These are phyloP conservation scores for Globisporangium spinosum DNA, from an alignment of 352 stramenopile genomes.

Conservation along the genomic window DNA sequence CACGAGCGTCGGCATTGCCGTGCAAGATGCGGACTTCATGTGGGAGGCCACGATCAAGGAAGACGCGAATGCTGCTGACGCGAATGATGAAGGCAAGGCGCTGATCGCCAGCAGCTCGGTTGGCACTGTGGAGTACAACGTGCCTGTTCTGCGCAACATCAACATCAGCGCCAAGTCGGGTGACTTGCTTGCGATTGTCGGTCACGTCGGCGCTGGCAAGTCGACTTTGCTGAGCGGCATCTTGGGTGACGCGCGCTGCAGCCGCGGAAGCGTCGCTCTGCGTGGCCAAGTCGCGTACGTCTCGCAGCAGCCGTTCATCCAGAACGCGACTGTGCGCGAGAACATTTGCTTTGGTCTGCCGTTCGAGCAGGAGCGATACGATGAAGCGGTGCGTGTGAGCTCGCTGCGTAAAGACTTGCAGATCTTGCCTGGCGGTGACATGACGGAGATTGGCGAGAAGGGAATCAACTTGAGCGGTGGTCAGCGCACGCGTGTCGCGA, in stretches of 20 bases:
- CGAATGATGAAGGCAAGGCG: slow-evolving; percentile 26
- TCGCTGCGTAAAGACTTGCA: slow-evolving; percentile 84
- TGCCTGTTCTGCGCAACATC: slow-evolving; percentile 44
- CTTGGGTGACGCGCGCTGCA: slow-evolving; percentile 36
- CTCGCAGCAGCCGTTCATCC: slow-evolving; percentile 56
- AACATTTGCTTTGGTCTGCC: slow-evolving; percentile 47
- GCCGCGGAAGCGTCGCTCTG: slow-evolving; percentile 22
- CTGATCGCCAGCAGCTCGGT: slow-evolving; percentile 13
- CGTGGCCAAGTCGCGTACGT: slow-evolving; percentile 50
- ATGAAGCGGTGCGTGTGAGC: slow-evolving; percentile 55
- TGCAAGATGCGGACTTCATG: slow-evolving; percentile 54
- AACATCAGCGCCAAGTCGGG: slow-evolving; percentile 61
- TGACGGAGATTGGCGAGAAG: slow-evolving; percentile 97
- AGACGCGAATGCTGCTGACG: slow-evolving; percentile 21
- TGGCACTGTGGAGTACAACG: slow-evolving; percentile 23
- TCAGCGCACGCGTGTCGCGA: slow-evolving; percentile 91
- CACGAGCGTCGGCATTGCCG: slow-evolving; percentile 33
- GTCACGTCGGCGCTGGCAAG: slow-evolving; percentile 79
- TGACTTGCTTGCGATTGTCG: slow-evolving; percentile 77
- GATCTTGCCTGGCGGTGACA: slow-evolving; percentile 90
- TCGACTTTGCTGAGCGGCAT: slow-evolving; percentile 53
- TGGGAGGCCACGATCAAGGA: slow-evolving; percentile 43
- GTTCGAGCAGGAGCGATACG: slow-evolving; percentile 36
- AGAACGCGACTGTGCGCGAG: slow-evolving; percentile 44
- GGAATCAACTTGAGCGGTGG: slow-evolving; percentile 97